Evolutionary conservation across 805 yeast species (phyloP).

Genomic region (Ogataea parapolymorpha): DNA sequence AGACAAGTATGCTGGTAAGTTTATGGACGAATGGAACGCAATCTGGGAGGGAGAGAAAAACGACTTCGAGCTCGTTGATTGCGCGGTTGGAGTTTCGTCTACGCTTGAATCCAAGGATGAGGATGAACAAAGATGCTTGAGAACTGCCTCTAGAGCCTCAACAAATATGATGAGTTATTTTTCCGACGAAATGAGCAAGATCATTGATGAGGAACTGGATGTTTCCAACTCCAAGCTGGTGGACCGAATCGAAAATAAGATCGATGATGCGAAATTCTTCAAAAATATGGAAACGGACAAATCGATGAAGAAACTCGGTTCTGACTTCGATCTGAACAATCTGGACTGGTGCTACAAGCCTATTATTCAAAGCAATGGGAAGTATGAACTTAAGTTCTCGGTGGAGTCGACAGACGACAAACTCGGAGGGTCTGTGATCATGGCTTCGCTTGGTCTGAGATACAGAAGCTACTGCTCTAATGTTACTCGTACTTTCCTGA

Average conservation of each 20-base stretch:
- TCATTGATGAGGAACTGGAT: slow-evolving; percentile 82
- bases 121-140: slow-evolving; percentile 62
- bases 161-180: slow-evolving; percentile 76
- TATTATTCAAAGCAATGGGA: slow-evolving; percentile 83
- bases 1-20: slow-evolving; percentile 80
- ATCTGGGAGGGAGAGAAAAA: slow-evolving; percentile 34
- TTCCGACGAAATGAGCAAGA: slow-evolving; percentile 81
- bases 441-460: slow-evolving; percentile 81
- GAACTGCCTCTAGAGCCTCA: slow-evolving; percentile 73
- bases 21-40: slow-evolving; percentile 75
- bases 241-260: slow-evolving; percentile 73
- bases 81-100: slow-evolving; percentile 48
- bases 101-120: slow-evolving; percentile 75
- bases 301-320: slow-evolving; percentile 50
- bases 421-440: slow-evolving; percentile 72
- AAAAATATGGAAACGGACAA: slow-evolving; percentile 45
- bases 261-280: slow-evolving; percentile 75
- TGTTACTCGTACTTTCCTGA: slow-evolving; percentile 80
- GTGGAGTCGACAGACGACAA: slow-evolving; percentile 69
- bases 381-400: slow-evolving; percentile 78
- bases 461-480: slow-evolving; percentile 88
- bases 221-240: slow-evolving; percentile 70
- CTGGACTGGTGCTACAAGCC: slow-evolving; percentile 95
- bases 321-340: slow-evolving; percentile 70
- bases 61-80: slow-evolving; percentile 49